Evolutionary conservation across 805 yeast species (phyloP).

Genomic region (Wickerhamomyces bisporus): DNA sequence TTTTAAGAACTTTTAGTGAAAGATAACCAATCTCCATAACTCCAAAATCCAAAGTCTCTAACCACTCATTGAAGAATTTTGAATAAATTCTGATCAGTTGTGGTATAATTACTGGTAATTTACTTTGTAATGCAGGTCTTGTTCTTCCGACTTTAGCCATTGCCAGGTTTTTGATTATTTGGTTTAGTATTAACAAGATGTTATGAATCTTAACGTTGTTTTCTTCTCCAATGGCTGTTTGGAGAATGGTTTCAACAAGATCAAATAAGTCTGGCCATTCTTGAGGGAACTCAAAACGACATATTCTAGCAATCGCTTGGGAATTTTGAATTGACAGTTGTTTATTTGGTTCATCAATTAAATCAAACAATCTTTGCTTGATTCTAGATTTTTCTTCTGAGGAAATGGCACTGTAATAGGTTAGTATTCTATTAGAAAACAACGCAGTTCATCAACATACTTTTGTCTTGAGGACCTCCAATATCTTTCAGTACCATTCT

Average conservation of each 20-base stretch:
- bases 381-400: conserved; percentile 70
- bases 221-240: conserved; percentile 35
- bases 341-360: conserved; percentile 63
- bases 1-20: conserved; percentile 66
- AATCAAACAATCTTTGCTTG: conserved; percentile 48
- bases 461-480: conserved; percentile 72
- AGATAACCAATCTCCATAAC: conserved; percentile 73
- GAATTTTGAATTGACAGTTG: conserved; percentile 82
- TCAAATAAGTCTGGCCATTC: conserved; percentile 85
- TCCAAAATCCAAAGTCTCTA: conserved; percentile 39
- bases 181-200: conserved; percentile 63
- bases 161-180: conserved; percentile 68
- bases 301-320: conserved; percentile 71
- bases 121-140: conserved; percentile 68
- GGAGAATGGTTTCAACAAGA: conserved; percentile 44
- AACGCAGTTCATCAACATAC: conserved; percentile 30
- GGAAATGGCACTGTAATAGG: conserved; percentile 35
- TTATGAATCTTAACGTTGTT: conserved; percentile 57
- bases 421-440: too few relatives aligned
- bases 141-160: conserved; percentile 81
- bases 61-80: conserved; percentile 60
- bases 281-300: conserved; percentile 77
- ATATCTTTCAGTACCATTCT: conserved; percentile 78
- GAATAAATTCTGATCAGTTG: conserved; percentile 55
- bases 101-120: conserved; percentile 59